Base-by-base conservation (phyloP, 495 filamentous ascomycete species). In the Talaromyces thailandensis region DNA sequence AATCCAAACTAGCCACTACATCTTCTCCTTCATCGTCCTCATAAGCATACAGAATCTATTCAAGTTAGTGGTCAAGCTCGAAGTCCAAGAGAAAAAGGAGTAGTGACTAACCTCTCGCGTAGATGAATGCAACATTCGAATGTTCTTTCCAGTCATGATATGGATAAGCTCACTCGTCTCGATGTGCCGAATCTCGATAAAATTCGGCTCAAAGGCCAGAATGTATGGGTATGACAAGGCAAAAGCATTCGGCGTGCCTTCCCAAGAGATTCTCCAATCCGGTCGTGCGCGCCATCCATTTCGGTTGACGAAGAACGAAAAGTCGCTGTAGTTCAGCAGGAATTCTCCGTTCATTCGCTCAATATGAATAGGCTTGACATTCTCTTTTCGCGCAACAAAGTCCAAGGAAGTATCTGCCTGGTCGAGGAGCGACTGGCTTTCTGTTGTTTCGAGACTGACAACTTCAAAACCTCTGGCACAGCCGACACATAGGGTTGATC, bases 391-490 rank as follows among this genome's bases (percentile, higher is more conserved):
- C 48, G 91, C 87, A 32, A 98, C 93, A 67, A 99, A 96, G 71
- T 99, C 95, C 60, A 99, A 84, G 28, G 92, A 96, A 2, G 95
- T 99, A 74, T 99, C 95, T 61, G 95, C 95, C 72, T 97, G 94
- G 70, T 99, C 95, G 61, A 99, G 86, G 52, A 99, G 83, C 29
- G 92, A 93, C 75, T 99, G 95, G 7, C 92, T 96, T 75, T 98
- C 95, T 18, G 96, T 88, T 0, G 94, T 99, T 71, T 99, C 95
- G 25, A 99, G 84, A 68, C 86, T 91, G 66, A 99, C 95, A 52
- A 99, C 92, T 71, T 99, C 95, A 74, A 99, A 99, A 45, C 95
- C 95, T 69, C 89, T 83, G 3, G 92, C 87, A 75, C 94, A 98
- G 37, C 92, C 95, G 51, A 98, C 94, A 71, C 95, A 99, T 21